These are phyloP conservation scores for Begonia fuchsioides DNA, from an alignment of 306 rosid species.

Conservation along the genomic window DNA sequence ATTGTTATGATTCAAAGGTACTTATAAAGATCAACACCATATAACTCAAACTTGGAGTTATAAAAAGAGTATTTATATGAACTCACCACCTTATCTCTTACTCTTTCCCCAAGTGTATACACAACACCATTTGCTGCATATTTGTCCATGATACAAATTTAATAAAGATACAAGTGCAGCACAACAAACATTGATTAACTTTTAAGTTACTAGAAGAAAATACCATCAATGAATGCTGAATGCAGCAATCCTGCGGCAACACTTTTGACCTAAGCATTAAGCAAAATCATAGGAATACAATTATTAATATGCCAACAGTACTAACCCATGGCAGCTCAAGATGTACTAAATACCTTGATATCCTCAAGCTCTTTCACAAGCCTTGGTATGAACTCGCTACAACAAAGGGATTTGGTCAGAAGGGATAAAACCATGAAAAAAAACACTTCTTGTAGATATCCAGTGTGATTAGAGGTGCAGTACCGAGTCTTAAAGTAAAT, in stretches of 20 bases:
- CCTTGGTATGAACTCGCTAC: conserved; percentile 86
- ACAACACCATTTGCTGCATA: conserved; percentile 73
- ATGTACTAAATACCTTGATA: conserved; percentile 44
- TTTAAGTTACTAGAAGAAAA: conserved; percentile 6
- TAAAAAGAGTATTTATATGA: neutral
- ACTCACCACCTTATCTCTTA: conserved; percentile 50
- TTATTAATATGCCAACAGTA: conserved; percentile 1
- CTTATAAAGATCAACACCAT: no score
- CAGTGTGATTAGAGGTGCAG: no score
- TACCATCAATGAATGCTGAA: conserved; percentile 86
- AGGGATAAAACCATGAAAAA: neutral
- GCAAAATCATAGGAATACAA: neutral
- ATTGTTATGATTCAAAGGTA: no score
- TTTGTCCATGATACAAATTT: conserved; percentile 12
- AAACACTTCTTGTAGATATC: no score
- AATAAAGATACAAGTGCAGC: neutral
- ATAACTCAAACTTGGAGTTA: no score
- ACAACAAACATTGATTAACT: neutral
- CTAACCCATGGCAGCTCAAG: conserved; percentile 12
- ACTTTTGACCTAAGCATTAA: conserved; percentile 37
- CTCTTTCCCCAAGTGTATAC: conserved; percentile 64
- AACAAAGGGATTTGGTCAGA: conserved; percentile 7
- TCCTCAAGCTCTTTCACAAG: conserved; percentile 88
- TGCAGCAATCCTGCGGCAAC: conserved; percentile 80
- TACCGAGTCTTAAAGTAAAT: no score